A percentile compares a stretch with the other conserved stretches of the same genome.
Conservation (phyloP, 2,329 filamentous ascomycete species). For the Sphaerulina populicola region DNA sequence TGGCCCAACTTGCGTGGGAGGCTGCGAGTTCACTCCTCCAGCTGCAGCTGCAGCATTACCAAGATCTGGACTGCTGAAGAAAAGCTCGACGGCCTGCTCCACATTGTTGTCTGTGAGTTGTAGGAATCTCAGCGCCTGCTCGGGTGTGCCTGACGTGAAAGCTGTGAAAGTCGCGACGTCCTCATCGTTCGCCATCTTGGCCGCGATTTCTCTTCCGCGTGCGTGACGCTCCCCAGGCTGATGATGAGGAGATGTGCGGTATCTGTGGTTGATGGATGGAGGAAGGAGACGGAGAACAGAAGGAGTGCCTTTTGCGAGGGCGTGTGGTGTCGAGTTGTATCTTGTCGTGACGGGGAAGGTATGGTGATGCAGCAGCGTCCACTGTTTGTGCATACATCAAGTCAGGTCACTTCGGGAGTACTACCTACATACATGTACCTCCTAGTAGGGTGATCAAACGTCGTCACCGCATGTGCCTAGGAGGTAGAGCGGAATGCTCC, state of each 20-base stretch:
- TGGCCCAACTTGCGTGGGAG: slow-evolving; percentile 20
- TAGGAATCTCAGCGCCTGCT: slow-evolving; percentile 73
- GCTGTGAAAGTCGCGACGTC: slow-evolving; percentile 65
- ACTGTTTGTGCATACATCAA: no score
- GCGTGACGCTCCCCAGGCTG: not conserved
- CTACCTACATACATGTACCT: no score
- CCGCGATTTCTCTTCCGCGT: not conserved
- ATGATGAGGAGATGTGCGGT: not conserved
- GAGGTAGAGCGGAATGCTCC: not conserved
- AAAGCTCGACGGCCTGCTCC: slow-evolving; percentile 79
- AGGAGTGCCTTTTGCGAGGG: not conserved
- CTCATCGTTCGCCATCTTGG: slow-evolving; percentile 40
- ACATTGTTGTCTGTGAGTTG: slow-evolving; percentile 76
- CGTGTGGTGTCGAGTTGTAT: not conserved
- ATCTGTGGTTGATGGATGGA: not conserved
- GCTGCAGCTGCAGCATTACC: slow-evolving; percentile 30
- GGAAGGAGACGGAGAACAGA: not conserved
- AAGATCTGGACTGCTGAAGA: slow-evolving; percentile 68
- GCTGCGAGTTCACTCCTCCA: slow-evolving; percentile 34
- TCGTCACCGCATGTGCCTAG: not conserved
- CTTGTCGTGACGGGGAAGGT: not conserved
- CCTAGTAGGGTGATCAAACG: not conserved
- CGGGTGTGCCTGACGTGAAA: slow-evolving; percentile 67
- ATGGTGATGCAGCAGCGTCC: not conserved
- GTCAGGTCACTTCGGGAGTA: no score